A percentile compares a stretch with the other conserved stretches of the same genome.
These are phyloP conservation scores for Heterobasidion annosum DNA, from an alignment of 1,284 basidiomycete species.

Conservation along the genomic window DNA sequence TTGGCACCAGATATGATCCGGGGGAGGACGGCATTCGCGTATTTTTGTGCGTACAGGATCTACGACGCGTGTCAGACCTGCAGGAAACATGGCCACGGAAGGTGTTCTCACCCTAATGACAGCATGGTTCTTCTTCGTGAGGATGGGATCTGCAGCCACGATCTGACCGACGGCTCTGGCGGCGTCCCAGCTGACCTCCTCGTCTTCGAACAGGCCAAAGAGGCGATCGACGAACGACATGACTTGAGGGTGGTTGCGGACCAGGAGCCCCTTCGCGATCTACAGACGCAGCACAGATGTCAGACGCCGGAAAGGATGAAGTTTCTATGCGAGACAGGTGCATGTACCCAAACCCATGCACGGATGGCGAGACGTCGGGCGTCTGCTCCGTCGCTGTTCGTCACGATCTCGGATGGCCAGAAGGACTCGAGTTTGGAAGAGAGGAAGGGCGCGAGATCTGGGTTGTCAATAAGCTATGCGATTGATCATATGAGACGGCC, in stretches of 20 bases:
- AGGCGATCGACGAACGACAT: slow-evolving; percentile 53
- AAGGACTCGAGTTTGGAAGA: slow-evolving; percentile 19
- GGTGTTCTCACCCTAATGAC: slow-evolving; percentile 52
- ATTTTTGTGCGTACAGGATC: slow-evolving; percentile 83
- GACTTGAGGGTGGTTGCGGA: slow-evolving; percentile 58
- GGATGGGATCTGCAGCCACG: slow-evolving; percentile 44
- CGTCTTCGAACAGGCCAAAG: slow-evolving; percentile 61
- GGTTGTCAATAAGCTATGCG: neutral
- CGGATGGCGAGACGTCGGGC: slow-evolving; percentile 45
- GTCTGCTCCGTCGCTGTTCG: slow-evolving; percentile 19
- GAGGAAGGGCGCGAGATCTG: slow-evolving; percentile 20
- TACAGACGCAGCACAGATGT: slow-evolving; percentile 19
- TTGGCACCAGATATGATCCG: slow-evolving; percentile 60
- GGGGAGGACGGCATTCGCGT: slow-evolving; percentile 70
- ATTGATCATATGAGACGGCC: neutral
- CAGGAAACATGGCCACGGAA: neutral
- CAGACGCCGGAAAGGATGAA: slow-evolving; percentile 1
- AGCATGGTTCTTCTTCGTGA: slow-evolving; percentile 73
- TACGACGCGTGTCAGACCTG: slow-evolving; percentile 19
- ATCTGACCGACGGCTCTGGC: slow-evolving; percentile 68
- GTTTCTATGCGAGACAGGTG: neutral
- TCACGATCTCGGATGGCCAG: slow-evolving; percentile 37
- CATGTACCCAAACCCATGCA: slow-evolving; percentile 65
- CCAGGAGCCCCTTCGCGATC: slow-evolving; percentile 74
- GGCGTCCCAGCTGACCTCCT: slow-evolving; percentile 52